Evolutionary conservation across 176 grass and related monocot species (phyloP).

Genomic region (Canna indica): DNA sequence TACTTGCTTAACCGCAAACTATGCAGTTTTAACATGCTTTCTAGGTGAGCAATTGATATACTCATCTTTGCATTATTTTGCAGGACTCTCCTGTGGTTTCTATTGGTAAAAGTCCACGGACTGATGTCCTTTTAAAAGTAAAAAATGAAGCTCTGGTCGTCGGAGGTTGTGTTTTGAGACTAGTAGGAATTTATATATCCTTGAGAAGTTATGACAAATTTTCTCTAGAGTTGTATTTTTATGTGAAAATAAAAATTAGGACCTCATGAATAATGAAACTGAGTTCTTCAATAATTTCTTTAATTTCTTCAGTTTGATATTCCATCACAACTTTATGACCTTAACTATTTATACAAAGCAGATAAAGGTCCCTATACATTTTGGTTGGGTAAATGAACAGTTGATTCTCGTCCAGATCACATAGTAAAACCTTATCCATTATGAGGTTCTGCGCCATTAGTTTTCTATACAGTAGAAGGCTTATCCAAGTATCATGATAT

Average conservation of each 20-base stretch:
- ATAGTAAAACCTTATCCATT: slow-evolving; percentile 88
- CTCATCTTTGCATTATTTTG: slow-evolving; percentile 13
- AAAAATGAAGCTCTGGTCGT: slow-evolving; percentile 58
- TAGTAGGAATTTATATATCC: too few species aligned
- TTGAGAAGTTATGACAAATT: too few species aligned
- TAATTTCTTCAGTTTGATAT: neutral
- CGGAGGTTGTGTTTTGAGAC: too few species aligned
- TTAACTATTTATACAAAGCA: slow-evolving; percentile 56
- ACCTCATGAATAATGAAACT: neutral
- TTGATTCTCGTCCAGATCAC: slow-evolving; percentile 67
- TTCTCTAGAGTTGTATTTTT: too few species aligned
- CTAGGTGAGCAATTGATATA: neutral
- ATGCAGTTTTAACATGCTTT: too few species aligned
- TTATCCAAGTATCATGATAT: too few species aligned
- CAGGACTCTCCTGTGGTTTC: slow-evolving; percentile 63
- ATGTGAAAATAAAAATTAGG: neutral
- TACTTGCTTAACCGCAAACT: too few species aligned
- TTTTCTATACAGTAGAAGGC: too few species aligned
- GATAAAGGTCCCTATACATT: slow-evolving; percentile 82
- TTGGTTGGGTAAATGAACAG: slow-evolving; percentile 66
- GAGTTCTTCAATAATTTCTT: neutral
- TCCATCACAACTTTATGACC: neutral
- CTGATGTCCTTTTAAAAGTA: slow-evolving; percentile 68
- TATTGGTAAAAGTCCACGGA: slow-evolving; percentile 59
- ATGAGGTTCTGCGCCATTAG: too few species aligned